A percentile compares a stretch with the other conserved stretches of the same genome.
Evolutionary conservation across 139 green algal species (phyloP).

Genomic region (Yamagishiella unicocca): DNA sequence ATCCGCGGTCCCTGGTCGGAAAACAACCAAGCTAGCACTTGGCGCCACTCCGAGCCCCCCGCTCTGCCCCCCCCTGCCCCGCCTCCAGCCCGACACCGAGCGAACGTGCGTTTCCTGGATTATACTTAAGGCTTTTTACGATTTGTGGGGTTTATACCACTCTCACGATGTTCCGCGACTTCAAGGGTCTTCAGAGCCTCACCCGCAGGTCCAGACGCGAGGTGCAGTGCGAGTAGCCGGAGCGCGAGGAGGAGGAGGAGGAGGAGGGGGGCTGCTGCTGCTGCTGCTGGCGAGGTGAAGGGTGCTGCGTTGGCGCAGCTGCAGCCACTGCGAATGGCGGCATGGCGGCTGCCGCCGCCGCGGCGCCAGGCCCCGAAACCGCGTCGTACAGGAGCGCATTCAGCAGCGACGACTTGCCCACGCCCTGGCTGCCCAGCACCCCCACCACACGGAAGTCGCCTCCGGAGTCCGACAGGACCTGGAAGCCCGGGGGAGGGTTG

Average conservation of each 20-base stretch:
- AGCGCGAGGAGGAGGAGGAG: not conserved
- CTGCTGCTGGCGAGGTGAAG: not conserved
- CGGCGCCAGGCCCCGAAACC: too few relatives aligned
- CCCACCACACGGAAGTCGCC: conserved; percentile 32
- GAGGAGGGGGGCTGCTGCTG: not conserved
- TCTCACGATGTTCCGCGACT: too few relatives aligned
- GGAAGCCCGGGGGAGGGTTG: not conserved
- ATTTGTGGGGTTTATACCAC: too few relatives aligned
- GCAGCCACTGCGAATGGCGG: not conserved
- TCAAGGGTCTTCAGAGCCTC: too few relatives aligned
- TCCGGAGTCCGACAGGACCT: conserved; percentile 4
- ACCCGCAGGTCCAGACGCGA: conserved; percentile 19
- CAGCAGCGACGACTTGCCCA: conserved; percentile 35
- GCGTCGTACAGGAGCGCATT: conserved; percentile 38
- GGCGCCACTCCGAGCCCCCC: not conserved
- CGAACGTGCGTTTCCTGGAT: too few relatives aligned
- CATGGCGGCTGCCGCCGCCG: not conserved
- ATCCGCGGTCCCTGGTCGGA: not conserved
- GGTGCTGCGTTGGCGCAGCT: not conserved
- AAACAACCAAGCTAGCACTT: not conserved
- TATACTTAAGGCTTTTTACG: too few relatives aligned
- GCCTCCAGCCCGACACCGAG: too few relatives aligned
- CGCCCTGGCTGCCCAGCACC: conserved; percentile 17
- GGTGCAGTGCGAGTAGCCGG: not conserved
- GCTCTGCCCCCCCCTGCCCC: too few relatives aligned